phyloP scores from a whole-genome alignment of 2,329 filamentous ascomycete species.

The Macrophomina phaseolina region DNA sequence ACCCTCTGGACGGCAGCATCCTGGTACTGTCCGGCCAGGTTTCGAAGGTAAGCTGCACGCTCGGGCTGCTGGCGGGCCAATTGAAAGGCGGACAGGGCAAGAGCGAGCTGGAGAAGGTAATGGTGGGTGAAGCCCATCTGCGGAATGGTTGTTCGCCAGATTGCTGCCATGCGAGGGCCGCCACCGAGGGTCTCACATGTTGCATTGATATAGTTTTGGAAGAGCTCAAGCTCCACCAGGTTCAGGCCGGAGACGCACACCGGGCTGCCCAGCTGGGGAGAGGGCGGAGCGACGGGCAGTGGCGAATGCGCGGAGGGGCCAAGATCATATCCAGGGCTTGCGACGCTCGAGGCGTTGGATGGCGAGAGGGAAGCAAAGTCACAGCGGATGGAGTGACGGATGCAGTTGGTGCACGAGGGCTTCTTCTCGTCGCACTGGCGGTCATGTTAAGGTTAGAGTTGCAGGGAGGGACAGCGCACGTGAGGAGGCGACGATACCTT shows the following conservation, averaged over 20 bases:
- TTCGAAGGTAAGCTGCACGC: not conserved
- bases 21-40: constrained; percentile 1
- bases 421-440: constrained; percentile 39
- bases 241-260: constrained; percentile 25
- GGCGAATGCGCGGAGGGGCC: constrained; percentile 26
- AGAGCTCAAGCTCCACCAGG: constrained; percentile 37
- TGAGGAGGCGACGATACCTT: constrained; percentile 6
- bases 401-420: constrained; percentile 39
- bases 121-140: constrained; percentile 33
- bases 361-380: constrained; percentile 31
- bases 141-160: constrained; percentile 31
- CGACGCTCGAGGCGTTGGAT: not conserved
- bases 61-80: constrained; percentile 31
- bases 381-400: constrained; percentile 37
- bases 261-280: not conserved
- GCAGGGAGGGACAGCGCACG: not conserved
- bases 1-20: not conserved
- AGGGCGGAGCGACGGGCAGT: not conserved
- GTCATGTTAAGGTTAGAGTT: not conserved
- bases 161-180: constrained; percentile 30
- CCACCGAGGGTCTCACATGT: constrained; percentile 35
- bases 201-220: constrained; percentile 39
- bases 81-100: constrained; percentile 53
- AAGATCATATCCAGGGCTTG: constrained; percentile 5
- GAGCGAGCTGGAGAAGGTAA: constrained; percentile 50